Percentiles rank a stretch among this genome's conserved stretches.
phyloP scores from a whole-genome alignment of 495 filamentous ascomycete genomes.

The Annulohypoxylon nitens region DNA sequence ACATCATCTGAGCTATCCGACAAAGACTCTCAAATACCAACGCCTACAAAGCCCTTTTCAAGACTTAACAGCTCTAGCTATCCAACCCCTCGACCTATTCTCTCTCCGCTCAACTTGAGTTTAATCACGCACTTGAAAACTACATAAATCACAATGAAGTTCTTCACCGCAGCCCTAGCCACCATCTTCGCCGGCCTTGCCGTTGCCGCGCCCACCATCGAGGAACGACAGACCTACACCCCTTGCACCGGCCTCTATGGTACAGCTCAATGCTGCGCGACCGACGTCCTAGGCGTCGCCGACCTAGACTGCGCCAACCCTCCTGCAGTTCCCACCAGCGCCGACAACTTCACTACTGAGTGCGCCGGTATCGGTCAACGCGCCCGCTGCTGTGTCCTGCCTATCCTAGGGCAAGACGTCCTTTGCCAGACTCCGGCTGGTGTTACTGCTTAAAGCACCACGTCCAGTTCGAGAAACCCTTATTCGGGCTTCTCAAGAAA shows the following conservation, averaged over 20 bases:
- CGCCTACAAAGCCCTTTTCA: conserved; percentile 15
- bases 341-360: conserved; percentile 50
- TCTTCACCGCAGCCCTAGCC: conserved; percentile 30
- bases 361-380: conserved; percentile 59
- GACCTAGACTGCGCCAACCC: conserved; percentile 60
- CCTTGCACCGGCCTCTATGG: conserved; percentile 59
- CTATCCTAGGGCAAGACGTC: conserved; percentile 55
- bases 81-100: background rate
- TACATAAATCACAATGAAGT: conserved; percentile 49
- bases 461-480: background rate
- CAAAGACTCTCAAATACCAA: conserved; percentile 17
- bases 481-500: background rate
- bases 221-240: conserved; percentile 52
- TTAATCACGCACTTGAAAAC: background rate
- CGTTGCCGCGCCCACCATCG: conserved; percentile 40
- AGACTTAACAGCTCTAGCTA: conserved; percentile 23
- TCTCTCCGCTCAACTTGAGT: conserved; percentile 2
- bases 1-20: conserved; percentile 11
- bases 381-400: conserved; percentile 61
- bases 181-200: conserved; percentile 42
- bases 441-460: conserved; percentile 41
- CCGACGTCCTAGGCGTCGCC: conserved; percentile 58
- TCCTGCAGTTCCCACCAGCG: conserved; percentile 44
- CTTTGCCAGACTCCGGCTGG: conserved; percentile 57
- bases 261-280: conserved; percentile 59